Conservation (phyloP, 768 basidiomycete genomes). For the Omphalotus guepiniiformis region DNA sequence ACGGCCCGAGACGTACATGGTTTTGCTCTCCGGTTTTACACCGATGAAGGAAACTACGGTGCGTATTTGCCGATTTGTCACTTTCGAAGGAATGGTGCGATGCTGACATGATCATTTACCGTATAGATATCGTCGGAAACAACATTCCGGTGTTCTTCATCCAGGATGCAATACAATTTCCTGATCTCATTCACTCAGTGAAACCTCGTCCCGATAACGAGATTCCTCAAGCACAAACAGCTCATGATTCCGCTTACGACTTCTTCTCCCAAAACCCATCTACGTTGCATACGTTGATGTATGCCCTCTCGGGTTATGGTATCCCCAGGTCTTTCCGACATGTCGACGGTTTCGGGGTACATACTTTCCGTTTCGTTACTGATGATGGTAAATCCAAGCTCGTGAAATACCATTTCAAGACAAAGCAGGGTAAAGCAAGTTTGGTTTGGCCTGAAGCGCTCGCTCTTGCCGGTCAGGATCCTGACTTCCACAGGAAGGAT, state of each 20-base stretch:
- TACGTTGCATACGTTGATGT: background rate
- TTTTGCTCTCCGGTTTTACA: background rate
- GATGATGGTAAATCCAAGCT: background rate
- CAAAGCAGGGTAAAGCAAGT: background rate
- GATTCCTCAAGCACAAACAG: background rate
- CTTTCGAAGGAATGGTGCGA: conserved; percentile 16
- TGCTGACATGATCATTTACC: background rate
- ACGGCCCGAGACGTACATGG: background rate
- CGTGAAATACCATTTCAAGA: conserved; percentile 1
- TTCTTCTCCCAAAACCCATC: background rate
- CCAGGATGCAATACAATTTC: background rate
- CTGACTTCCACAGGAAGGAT: background rate
- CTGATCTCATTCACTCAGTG: background rate
- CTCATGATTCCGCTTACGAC: background rate
- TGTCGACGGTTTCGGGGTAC: background rate
- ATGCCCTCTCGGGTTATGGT: background rate
- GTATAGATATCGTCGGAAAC: background rate
- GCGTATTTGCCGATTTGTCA: background rate
- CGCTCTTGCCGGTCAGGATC: conserved; percentile 10
- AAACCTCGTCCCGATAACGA: background rate
- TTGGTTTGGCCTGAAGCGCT: conserved; percentile 11
- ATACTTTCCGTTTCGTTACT: conserved; percentile 1
- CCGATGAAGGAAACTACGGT: conserved; percentile 1
- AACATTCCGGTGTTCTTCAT: conserved; percentile 1
- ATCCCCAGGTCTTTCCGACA: background rate